Evolutionary conservation across 2,329 filamentous ascomycete genomes (phyloP), one percentile per base, ranked within the genome.

Genomic region (Rugonectria rugulosa): DNA sequence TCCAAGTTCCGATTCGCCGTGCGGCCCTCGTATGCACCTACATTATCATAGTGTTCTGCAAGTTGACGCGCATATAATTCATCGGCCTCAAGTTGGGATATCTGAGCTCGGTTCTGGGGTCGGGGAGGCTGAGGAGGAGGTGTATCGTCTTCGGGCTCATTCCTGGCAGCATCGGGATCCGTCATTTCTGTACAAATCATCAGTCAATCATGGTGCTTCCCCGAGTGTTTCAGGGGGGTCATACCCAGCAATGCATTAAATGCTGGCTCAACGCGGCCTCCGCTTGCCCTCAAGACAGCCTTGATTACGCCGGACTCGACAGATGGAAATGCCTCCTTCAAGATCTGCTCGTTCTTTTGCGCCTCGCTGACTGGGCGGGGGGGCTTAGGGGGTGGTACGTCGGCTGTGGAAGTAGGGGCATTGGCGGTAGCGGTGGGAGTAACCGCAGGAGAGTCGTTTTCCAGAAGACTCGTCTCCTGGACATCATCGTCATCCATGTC

Each of bases 211-310:
- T 14, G 6, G 51, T 11, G n/a, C n/a, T 14, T 24, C 15, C 17
- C n/a, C 17, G 6, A 7, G 11, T 12, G 23, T 20, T n/a, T 9
- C 19, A 10, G 12, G 15, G 31, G 26, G 36, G 26, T 15, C 68
- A 59, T 80, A 91, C 91, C 90, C 38, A 99, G 82, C 37, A 99
- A 82, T 29, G 95, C 95, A 76, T 97, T 95, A 77, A 99, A 99
- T 12, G 95, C 94, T 26, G 92, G 90, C 74, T 99, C 95, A 42
- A 98, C 88, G 68, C 89, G 87, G 56, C 93, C 94, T 55, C 88
- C 83, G 72, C 95, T 98, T 12, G 95, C 95, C 20, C 85, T 82
- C 61, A 99, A 77, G 1, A 99, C 90, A 24, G 95, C 95, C 74
- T 88, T 96, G 73, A 99, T 85, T 41, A 99, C 89, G 38, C 86